Base-by-base conservation (phyloP, 1,139 yeast species). In the Spathaspora sp. region DNA sequence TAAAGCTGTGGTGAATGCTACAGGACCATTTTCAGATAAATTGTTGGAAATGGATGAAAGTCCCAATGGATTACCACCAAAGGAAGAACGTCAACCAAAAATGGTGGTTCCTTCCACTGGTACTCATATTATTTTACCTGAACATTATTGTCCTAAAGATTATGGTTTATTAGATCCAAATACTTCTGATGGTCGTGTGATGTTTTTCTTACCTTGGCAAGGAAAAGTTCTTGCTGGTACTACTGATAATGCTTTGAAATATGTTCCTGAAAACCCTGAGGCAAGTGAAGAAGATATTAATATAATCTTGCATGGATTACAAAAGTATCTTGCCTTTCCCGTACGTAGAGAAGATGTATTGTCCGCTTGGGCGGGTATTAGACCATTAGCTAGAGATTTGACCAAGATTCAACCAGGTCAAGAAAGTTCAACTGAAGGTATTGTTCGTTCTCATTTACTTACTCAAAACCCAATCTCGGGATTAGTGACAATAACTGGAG, bases 171-270 rank as follows among this genome's bases (percentile, higher is more conserved):
- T 91, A 52, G 97, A 91, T 67, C 96, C 97, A 42, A 80, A 89
- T 43, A 91, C 98, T 45, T 76, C 95, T 38, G 98, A 91, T 64
- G 98, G 98, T 49, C 84, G 98, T 70, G 98, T 91, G 50, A 88
- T 91, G 86, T 91, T 91, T 74, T 91, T 91, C 72, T 76, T 91
- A 67, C 98, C 98, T 58, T 91, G 98, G 98, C 97, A 90, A 74
- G 97, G 97, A 13, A 89, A 90, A 67, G 96, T 91, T 42, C 78
- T 91, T 59, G 97, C 97, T 51, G 98, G 98, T 65, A 91, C 98
- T 50, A 91, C 98, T 49, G 98, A 91, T 72, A 84, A 85, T 51
- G 89, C 90, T 43, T 70, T 85, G 67, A 81, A 80, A 56, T 75
- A 78, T 50, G 89, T 93, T 47, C 90, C 95, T 48, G 84, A 77